Evolutionary conservation across 345 rosid species (phyloP).

Genomic region (Laguncularia racemosa): DNA sequence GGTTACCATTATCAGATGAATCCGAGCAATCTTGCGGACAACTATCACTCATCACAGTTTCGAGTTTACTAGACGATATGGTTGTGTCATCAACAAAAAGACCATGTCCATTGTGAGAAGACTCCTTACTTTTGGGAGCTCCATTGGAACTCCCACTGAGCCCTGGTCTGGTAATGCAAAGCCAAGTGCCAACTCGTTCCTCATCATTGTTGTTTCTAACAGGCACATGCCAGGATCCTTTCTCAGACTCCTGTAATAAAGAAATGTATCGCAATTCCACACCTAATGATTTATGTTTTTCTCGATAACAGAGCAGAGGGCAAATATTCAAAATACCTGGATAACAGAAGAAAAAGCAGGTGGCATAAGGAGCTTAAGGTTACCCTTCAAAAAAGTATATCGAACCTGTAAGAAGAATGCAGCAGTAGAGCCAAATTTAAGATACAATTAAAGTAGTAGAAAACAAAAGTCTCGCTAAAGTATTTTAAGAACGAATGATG

Average conservation of each 20-base stretch:
- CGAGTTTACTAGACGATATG: slow-evolving; percentile 5
- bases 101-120: slow-evolving; percentile 10
- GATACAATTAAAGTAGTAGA: background rate
- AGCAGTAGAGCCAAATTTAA: background rate
- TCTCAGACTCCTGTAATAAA: slow-evolving; percentile 66
- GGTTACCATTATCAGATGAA: slow-evolving; percentile 7
- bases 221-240: slow-evolving; percentile 90
- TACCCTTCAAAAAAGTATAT: slow-evolving; percentile 61
- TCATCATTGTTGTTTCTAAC: slow-evolving; percentile 19
- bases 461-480: background rate
- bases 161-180: slow-evolving; percentile 46
- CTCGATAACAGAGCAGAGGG: background rate
- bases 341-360: slow-evolving; percentile 48
- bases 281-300: background rate
- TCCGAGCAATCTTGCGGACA: slow-evolving; percentile 1
- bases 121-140: slow-evolving; percentile 11
- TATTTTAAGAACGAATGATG: no score
- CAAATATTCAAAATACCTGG: slow-evolving; percentile 39
- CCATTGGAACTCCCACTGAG: slow-evolving; percentile 10
- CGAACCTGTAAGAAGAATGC: slow-evolving; percentile 38
- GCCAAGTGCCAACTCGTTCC: slow-evolving; percentile 42
- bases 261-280: background rate
- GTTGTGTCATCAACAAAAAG: background rate
- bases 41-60: slow-evolving; percentile 2
- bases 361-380: slow-evolving; percentile 61